These are phyloP conservation scores for Calocybe indica DNA, from an alignment of 768 basidiomycete genomes.

Conservation along the genomic window DNA sequence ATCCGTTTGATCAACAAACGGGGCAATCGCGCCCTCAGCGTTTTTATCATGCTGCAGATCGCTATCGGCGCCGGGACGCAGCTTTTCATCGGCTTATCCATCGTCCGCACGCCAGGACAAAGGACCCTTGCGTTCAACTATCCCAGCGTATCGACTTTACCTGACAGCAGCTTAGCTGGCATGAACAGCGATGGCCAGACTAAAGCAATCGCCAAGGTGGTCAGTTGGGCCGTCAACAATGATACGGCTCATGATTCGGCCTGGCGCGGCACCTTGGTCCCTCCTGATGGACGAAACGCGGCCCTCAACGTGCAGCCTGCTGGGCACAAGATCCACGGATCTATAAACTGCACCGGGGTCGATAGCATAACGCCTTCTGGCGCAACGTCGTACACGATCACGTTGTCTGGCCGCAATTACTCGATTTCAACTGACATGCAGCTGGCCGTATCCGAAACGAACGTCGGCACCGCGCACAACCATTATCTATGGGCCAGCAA, in stretches of 20 bases:
- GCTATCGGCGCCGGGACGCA: slow-evolving; percentile 5
- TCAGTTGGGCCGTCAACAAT: slow-evolving; percentile 7
- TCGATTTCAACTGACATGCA: background rate
- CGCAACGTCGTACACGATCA: background rate
- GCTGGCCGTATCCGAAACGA: background rate
- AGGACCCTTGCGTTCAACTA: slow-evolving; percentile 3
- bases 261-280: slow-evolving; percentile 6
- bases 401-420: background rate
- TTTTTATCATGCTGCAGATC: slow-evolving; percentile 6
- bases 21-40: slow-evolving; percentile 7
- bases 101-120: slow-evolving; percentile 2
- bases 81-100: slow-evolving; percentile 9
- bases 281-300: slow-evolving; percentile 6
- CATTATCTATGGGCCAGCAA: too few species aligned
- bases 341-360: background rate
- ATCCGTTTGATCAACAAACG: slow-evolving; percentile 4
- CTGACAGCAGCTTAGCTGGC: slow-evolving; percentile 1
- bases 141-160: slow-evolving; percentile 3
- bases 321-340: background rate
- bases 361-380: background rate
- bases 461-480: too few species aligned
- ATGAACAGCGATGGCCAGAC: slow-evolving; percentile 8
- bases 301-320: background rate
- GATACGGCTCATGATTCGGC: slow-evolving; percentile 7
- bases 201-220: slow-evolving; percentile 8